Evolutionary conservation across 768 basidiomycete species (phyloP).

Genomic region (Suillus sp.): DNA sequence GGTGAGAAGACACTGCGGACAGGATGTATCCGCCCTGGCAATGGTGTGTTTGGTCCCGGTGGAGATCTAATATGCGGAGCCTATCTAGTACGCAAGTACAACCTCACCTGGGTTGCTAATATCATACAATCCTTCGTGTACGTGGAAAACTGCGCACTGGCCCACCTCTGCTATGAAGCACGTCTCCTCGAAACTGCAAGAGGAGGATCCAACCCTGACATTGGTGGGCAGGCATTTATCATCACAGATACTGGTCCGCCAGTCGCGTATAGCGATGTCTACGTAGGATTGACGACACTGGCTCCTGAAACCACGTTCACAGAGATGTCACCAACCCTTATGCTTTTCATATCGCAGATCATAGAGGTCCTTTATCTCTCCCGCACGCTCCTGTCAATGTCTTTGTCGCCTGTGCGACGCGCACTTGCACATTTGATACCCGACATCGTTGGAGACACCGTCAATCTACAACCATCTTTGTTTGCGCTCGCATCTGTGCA

Average conservation of each 20-base stretch:
- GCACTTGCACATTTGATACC: constrained; percentile 44
- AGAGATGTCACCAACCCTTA: constrained; percentile 56
- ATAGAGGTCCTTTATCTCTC: constrained; percentile 58
- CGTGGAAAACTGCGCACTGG: constrained; percentile 75
- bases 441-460: constrained; percentile 46
- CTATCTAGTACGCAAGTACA: constrained; percentile 59
- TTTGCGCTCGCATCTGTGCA: constrained; percentile 57
- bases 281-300: constrained; percentile 55
- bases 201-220: constrained; percentile 53
- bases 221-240: constrained; percentile 72
- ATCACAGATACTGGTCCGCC: constrained; percentile 68
- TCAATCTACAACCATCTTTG: constrained; percentile 61
- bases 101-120: constrained; percentile 62
- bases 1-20: constrained; percentile 51
- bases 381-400: constrained; percentile 42
- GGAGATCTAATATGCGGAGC: constrained; percentile 70
- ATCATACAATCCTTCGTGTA: constrained; percentile 67
- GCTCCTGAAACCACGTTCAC: constrained; percentile 61
- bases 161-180: constrained; percentile 73
- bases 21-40: constrained; percentile 77
- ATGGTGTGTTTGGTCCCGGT: constrained; percentile 74
- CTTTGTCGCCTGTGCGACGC: constrained; percentile 30
- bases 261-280: constrained; percentile 63
- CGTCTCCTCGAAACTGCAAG: constrained; percentile 59
- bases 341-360: constrained; percentile 63